These are phyloP conservation scores for Stachybotrys echinatus DNA, from an alignment of 2,329 filamentous ascomycete genomes.

Conservation along the genomic window DNA sequence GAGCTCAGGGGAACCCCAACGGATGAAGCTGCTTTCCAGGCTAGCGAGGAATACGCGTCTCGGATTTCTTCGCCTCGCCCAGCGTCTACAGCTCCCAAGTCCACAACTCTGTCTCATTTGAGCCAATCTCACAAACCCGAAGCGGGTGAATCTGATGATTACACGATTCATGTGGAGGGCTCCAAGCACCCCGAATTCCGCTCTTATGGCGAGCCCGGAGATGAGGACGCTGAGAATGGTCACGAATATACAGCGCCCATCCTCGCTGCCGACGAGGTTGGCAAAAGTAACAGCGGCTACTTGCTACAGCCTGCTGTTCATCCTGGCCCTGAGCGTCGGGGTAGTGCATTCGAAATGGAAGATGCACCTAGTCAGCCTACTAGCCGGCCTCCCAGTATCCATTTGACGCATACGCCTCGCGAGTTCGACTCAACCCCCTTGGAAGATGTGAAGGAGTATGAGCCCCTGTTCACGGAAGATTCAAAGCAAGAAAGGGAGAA, in stretches of 20 bases:
- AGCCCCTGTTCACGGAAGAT: constrained; percentile 86
- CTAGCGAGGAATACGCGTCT: constrained; percentile 76
- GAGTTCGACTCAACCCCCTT: constrained; percentile 64
- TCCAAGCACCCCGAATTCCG: constrained; percentile 30
- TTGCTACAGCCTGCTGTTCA: constrained; percentile 76
- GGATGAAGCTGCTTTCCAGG: constrained; percentile 86
- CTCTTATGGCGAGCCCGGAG: constrained; percentile 31
- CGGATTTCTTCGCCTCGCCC: constrained; percentile 67
- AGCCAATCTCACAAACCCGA: constrained; percentile 21
- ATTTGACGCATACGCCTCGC: constrained; percentile 45
- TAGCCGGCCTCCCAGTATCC: constrained; percentile 44
- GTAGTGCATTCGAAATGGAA: constrained; percentile 51
- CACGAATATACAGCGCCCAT: constrained; percentile 70
- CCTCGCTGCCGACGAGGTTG: constrained; percentile 80
- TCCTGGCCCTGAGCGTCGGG: constrained; percentile 61
- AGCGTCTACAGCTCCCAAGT: constrained; percentile 33
- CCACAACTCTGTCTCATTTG: constrained; percentile 16
- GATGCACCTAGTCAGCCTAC: constrained; percentile 54
- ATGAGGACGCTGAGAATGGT: constrained; percentile 51
- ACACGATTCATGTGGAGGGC: constrained; percentile 72
- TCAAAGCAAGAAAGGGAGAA: constrained; percentile 44
- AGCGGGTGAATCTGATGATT: constrained; percentile 38
- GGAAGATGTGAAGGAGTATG: constrained; percentile 89
- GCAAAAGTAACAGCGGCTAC: constrained; percentile 64
- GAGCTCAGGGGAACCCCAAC: constrained; percentile 70